Evolutionary conservation across 495 filamentous ascomycete genomes (phyloP).

Genomic region (Cercophora sp.): DNA sequence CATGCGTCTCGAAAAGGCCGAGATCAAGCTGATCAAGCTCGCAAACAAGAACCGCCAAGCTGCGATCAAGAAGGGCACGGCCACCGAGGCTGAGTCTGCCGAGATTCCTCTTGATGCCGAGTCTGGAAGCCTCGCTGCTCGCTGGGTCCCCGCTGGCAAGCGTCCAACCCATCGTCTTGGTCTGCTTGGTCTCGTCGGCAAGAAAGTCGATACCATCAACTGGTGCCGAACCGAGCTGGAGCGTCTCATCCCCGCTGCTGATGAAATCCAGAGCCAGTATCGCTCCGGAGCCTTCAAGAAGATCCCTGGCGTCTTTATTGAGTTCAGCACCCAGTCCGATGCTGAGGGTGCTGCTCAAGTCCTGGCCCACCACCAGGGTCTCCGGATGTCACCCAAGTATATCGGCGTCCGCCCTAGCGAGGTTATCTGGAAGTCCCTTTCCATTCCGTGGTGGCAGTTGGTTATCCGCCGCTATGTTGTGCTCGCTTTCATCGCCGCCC

Average conservation of each 20-base stretch:
- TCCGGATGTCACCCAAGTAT: constrained; percentile 90
- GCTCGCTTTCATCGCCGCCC: constrained; percentile 62
- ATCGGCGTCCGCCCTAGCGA: constrained; percentile 83
- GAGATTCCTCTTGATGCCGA: constrained; percentile 49
- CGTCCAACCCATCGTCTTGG: constrained; percentile 84
- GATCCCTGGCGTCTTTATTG: constrained; percentile 80
- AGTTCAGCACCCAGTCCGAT: constrained; percentile 75
- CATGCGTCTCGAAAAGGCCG: constrained; percentile 81
- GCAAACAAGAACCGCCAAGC: constrained; percentile 77
- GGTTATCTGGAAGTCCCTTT: constrained; percentile 83
- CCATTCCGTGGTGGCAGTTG: constrained; percentile 84
- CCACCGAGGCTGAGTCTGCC: constrained; percentile 44
- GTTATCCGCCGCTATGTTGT: constrained; percentile 68
- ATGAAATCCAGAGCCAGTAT: constrained; percentile 70
- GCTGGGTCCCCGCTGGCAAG: constrained; percentile 74
- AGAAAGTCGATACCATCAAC: constrained; percentile 94
- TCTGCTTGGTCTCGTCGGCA: constrained; percentile 67
- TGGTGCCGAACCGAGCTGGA: constrained; percentile 83
- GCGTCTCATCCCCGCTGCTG: constrained; percentile 73
- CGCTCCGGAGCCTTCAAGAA: constrained; percentile 62
- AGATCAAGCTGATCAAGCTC: constrained; percentile 78
- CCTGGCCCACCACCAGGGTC: constrained; percentile 79
- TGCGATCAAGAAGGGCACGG: constrained; percentile 64
- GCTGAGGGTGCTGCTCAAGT: constrained; percentile 85
- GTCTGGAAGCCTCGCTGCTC: constrained; percentile 74